Percentiles rank a stretch among this genome's conserved stretches.
phyloP scores from a whole-genome alignment of 495 filamentous ascomycete genomes.

The Podospora australis region DNA sequence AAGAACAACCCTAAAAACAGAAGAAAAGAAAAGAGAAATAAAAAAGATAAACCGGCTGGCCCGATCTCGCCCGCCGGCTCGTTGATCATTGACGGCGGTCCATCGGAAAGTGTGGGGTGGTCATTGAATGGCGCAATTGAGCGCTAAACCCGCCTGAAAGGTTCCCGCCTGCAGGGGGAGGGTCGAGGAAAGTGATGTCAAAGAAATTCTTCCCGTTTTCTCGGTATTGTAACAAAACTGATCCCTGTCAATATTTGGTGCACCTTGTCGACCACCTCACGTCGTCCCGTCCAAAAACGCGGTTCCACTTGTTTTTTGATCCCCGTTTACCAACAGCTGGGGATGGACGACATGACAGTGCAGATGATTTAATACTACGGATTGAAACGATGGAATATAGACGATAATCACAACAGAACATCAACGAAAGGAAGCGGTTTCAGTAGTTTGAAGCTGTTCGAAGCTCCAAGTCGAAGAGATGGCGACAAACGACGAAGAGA shows the following conservation, averaged over 20 bases:
- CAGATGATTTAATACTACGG: too few relatives aligned
- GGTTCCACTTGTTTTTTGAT: constrained; percentile 1
- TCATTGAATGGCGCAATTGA: constrained; percentile 19
- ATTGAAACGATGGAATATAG: too few relatives aligned
- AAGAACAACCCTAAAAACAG: background rate
- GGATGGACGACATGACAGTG: too few relatives aligned
- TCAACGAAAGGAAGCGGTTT: background rate
- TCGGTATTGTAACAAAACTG: too few relatives aligned
- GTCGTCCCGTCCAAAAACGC: too few relatives aligned
- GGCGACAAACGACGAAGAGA: constrained; percentile 20
- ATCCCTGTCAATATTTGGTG: background rate
- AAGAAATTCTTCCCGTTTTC: background rate
- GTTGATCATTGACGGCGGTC: background rate
- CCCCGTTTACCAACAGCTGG: too few relatives aligned
- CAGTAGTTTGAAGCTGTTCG: background rate
- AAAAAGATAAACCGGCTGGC: background rate
- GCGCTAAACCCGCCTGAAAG: constrained; percentile 14
- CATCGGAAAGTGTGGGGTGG: background rate
- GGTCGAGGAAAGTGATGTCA: constrained; percentile 6
- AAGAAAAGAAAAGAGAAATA: background rate
- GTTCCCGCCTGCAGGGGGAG: constrained; percentile 9
- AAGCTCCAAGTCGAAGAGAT: constrained; percentile 7
- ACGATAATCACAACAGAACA: too few relatives aligned
- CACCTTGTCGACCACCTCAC: too few relatives aligned
- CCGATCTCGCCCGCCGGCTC: constrained; percentile 3